Evolutionary conservation across 441 rosid species (phyloP), one percentile per base, ranked within the genome.

Genomic region (Gossypium gossypioides): DNA sequence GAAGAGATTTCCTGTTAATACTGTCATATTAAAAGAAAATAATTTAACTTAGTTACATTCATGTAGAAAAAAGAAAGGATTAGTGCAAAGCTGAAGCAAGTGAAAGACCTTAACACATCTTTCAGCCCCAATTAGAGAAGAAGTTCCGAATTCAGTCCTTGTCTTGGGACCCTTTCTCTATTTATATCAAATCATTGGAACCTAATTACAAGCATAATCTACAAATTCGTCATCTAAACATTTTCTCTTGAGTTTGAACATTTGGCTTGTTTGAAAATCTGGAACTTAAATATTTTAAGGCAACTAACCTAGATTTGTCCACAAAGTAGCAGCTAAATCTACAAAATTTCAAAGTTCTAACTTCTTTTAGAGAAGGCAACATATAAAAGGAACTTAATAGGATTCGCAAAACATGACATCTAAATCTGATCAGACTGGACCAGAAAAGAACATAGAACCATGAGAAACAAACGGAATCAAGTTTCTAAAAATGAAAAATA

Each of bases 1-100:
- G 50, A 75, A 63, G 8, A 77, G 18, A 59, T 12, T 66, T 56
- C 56, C 6, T 58, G 71, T 75, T 54, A 69, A 66, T 56, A 72
- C 59, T 64, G 46, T 48, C 24, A 71, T 24, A 13, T 59, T 21
- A 44, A 15, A 40, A 24, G 24, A 25, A 37, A 46, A 16, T 24
- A 5, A 8, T 42, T 8, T 55, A 15, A 73, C 59, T 62, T 65
- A 42, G 22, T 22, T 52, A 71, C 58, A 55, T 55, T 37, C 21
- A 70, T 1, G 48, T 4, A 46, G 75, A 2, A 42, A 44, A 37
- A 27, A 13, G 50, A 19, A 40, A 44, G 24, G 56, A 58, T 44
- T n/a, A 71, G 37, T 13, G 13, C 37, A 56, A 57, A 42, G 42
- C 55, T 42, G 42, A 58, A 46, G 34, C 55, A 37, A 40, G 46